Conservation (phyloP, 345 rosid species). For the Toxicodendron radicans region DNA sequence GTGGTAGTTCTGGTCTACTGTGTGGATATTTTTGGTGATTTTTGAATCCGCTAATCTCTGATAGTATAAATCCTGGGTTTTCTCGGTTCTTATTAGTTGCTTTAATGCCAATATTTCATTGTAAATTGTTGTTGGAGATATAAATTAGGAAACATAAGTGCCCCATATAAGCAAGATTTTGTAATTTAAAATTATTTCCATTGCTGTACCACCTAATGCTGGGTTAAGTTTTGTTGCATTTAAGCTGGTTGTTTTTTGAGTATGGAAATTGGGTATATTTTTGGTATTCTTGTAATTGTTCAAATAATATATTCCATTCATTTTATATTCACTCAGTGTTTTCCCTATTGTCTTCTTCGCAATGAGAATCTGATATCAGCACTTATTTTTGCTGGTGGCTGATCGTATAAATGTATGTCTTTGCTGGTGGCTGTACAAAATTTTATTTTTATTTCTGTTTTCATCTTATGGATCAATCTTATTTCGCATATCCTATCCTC, state of each 20-base stretch:
- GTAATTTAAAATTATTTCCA: neutral
- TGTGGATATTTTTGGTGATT: conserved; percentile 10
- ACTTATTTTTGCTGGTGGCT: no score
- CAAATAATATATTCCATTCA: neutral
- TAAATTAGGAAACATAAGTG: neutral
- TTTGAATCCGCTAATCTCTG: neutral
- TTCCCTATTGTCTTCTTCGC: neutral
- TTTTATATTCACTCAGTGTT: neutral
- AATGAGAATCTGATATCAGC: neutral
- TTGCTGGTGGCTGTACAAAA: no score
- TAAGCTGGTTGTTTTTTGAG: neutral
- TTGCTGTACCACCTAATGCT: neutral
- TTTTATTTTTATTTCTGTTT: no score
- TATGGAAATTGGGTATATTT: no score
- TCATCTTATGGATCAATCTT: no score
- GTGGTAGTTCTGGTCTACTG: neutral
- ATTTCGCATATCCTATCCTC: no score
- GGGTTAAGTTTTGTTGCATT: neutral
- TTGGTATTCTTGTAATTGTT: neutral
- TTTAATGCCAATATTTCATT: neutral
- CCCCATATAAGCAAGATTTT: no score
- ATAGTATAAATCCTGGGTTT: neutral
- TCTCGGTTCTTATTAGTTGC: neutral
- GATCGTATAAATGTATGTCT: no score
- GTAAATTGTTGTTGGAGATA: neutral